Evolutionary conservation across 2,329 filamentous ascomycete genomes (phyloP).

Genomic region (Myriangium duriaei): DNA sequence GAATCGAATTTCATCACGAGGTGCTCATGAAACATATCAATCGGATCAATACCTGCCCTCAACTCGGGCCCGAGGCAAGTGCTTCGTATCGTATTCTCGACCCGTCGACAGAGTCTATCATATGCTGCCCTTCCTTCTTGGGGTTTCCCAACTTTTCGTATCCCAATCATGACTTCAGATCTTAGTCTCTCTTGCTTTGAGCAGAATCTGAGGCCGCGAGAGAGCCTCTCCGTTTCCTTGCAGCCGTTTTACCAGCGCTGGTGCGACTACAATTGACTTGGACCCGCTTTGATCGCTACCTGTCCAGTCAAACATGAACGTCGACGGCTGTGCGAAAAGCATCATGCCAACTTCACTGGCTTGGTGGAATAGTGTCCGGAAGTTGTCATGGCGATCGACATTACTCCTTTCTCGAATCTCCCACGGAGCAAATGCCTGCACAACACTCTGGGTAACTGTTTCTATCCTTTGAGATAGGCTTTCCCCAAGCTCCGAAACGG

Average conservation of each 20-base stretch:
- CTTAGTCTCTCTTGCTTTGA: no score
- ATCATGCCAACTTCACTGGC: conserved; percentile 5
- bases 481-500: not conserved
- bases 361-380: conserved; percentile 1
- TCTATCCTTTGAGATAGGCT: conserved; percentile 5
- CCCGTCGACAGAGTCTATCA: no score
- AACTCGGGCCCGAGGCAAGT: no score
- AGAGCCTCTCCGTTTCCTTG: not conserved
- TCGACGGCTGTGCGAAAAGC: conserved; percentile 3
- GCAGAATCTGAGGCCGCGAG: no score
- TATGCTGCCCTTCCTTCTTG: no score
- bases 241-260: not conserved
- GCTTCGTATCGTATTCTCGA: no score
- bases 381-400: not conserved
- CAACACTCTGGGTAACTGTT: not conserved
- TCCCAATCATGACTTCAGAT: no score
- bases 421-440: conserved; percentile 5
- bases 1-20: no score
- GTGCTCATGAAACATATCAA: no score
- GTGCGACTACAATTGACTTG: no score
- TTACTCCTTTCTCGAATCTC: conserved; percentile 1
- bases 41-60: no score
- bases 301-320: conserved; percentile 7
- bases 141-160: no score
- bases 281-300: not conserved